Base-by-base conservation (phyloP, 208 protist species). In the Acanthamoeba castellanii region DNA sequence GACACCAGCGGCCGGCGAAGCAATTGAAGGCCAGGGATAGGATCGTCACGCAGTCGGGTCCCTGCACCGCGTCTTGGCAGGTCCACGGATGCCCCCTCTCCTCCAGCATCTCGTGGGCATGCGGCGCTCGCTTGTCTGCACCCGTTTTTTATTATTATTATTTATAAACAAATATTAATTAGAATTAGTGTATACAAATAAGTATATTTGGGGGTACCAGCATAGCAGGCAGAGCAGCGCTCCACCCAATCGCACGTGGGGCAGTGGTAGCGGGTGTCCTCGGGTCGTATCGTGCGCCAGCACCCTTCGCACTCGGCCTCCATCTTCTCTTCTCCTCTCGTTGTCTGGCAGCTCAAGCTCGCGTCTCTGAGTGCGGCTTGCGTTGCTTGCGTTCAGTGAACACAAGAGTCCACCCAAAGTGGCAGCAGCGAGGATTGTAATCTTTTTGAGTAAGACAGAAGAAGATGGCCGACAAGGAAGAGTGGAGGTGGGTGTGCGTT, bases 61-160 rank as follows among this genome's bases (percentile, higher is more conserved):
- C 72, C 20, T 81, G 34, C 13, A 81, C 42, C 72, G 72, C 72
- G 0, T 81, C 72, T 25, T 81, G 72, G 22, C 20, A 47, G 18
- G 72, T 30, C 72, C 72, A 81, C 32, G 72, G 72, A 45, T 81
- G 72, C 7, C 72, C 72, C 27, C 30, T 34, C 72, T 81, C 72
- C 72, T 37, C 72, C 30, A 81, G 11, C 72, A 81, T 81, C 32
- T 81, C 72, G 32, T 81, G 72, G 14, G 9, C 34, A 50, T 81
- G 72, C 22, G 72, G 72, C 32, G 72, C 32, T 13, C 55, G 14
- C 14, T 25, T 18, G 55, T 59, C 55, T 57, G 52, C n/a, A n/a
- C n/a, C n/a, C n/a, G n/a, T 20, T 78, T 47, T n/a, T 34, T 47
- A n/a, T 78, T 8, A 14, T 16, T 42, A 42, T 42, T 3, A 42